phyloP scores from a whole-genome alignment of 2,329 filamentous ascomycete species.

The Xylariaceae sp. region DNA sequence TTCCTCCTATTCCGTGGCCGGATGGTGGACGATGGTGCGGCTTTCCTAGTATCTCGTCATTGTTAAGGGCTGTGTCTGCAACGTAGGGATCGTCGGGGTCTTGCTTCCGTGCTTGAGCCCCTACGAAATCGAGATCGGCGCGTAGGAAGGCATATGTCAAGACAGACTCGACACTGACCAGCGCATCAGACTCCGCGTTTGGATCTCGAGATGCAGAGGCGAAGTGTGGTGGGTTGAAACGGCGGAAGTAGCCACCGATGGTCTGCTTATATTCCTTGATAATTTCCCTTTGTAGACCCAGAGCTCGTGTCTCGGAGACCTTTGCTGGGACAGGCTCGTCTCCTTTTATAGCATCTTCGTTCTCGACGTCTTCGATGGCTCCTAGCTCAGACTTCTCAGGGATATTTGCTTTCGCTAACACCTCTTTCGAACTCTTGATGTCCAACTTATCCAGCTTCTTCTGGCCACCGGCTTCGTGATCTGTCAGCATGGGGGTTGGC shows the following conservation, averaged over 20 bases:
- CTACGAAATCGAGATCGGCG: constrained; percentile 91
- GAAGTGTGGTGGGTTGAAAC: constrained; percentile 83
- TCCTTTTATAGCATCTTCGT: constrained; percentile 37
- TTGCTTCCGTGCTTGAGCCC: constrained; percentile 81
- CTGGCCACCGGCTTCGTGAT: constrained; percentile 30
- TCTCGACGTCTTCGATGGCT: constrained; percentile 36
- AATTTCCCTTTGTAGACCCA: constrained; percentile 67
- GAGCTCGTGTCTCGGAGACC: constrained; percentile 56
- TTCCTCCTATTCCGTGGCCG: constrained; percentile 66
- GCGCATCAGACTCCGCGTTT: constrained; percentile 33
- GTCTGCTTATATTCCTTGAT: constrained; percentile 76
- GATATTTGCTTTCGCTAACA: constrained; percentile 37
- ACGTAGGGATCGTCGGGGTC: constrained; percentile 67
- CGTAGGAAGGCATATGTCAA: constrained; percentile 91
- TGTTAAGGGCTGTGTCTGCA: constrained; percentile 76
- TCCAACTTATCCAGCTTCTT: constrained; percentile 43
- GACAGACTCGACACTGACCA: constrained; percentile 69
- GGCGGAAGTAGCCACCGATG: constrained; percentile 90
- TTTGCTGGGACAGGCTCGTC: constrained; percentile 47
- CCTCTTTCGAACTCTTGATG: constrained; percentile 50
- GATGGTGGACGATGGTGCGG: constrained; percentile 53
- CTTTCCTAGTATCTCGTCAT: constrained; percentile 74
- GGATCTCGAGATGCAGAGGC: constrained; percentile 28
- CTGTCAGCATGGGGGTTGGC: constrained; percentile 16
- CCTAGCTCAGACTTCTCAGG: constrained; percentile 33